phyloP scores from a whole-genome alignment of 2,329 filamentous ascomycete species.

The Pseudogymnoascus sp. region DNA sequence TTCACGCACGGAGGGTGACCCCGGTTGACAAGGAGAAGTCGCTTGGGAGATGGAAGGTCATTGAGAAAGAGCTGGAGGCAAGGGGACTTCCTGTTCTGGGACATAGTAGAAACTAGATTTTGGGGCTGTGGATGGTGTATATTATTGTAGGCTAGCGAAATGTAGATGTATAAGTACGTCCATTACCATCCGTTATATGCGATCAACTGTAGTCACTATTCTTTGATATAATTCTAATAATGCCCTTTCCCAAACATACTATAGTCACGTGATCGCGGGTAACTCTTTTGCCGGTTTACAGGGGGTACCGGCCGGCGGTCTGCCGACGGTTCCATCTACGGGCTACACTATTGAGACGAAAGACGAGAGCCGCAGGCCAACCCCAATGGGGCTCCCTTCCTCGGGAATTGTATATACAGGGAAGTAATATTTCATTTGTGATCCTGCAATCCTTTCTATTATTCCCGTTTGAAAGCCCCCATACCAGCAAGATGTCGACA shows the following conservation, averaged over 20 bases:
- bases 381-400: background rate
- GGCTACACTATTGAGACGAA: background rate
- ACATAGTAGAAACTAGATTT: conserved; percentile 20
- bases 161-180: conserved; percentile 5
- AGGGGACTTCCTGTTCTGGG: conserved; percentile 52
- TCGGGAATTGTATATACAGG: conserved; percentile 4
- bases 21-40: conserved; percentile 63
- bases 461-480: background rate
- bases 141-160: conserved; percentile 8
- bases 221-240: background rate
- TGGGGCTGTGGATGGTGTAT: background rate
- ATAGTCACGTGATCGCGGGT: background rate
- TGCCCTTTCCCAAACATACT: no score
- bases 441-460: background rate
- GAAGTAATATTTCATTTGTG: conserved; percentile 3
- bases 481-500: conserved; percentile 20
- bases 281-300: conserved; percentile 4
- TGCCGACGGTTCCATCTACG: background rate
- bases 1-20: conserved; percentile 57
- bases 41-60: conserved; percentile 70
- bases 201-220: background rate
- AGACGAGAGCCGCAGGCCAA: background rate
- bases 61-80: conserved; percentile 58
- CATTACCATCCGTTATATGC: conserved; percentile 4
- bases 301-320: background rate